Conservation (phyloP, 345 rosid genomes). For the Acer yangbiense region DNA sequence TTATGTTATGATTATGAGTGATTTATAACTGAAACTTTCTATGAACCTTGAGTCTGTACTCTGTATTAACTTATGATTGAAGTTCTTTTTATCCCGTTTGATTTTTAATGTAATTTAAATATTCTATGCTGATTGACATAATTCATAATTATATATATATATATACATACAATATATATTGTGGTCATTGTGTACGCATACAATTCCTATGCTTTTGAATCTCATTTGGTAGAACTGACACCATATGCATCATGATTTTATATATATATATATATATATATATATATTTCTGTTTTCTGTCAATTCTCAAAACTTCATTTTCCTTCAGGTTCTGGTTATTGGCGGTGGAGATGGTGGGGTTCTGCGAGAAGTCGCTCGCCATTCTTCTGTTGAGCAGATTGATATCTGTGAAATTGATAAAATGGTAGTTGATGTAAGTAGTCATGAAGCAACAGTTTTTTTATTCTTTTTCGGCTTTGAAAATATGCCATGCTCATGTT, state of each 20-base stretch:
- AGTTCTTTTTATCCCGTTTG: neutral
- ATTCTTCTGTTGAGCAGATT: slow-evolving; percentile 78
- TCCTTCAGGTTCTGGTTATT: slow-evolving; percentile 76
- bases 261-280: neutral
- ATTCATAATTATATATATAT: neutral
- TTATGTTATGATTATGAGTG: neutral
- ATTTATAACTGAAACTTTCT: slow-evolving; percentile 3
- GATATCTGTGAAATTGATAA: slow-evolving; percentile 96
- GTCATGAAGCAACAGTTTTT: neutral
- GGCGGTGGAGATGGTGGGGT: slow-evolving; percentile 99
- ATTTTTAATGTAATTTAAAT: too few species aligned
- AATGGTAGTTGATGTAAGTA: slow-evolving; percentile 96
- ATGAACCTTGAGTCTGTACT: neutral
- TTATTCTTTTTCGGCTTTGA: neutral
- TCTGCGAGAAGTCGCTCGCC: slow-evolving; percentile 84
- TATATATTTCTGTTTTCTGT: neutral
- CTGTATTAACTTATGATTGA: neutral
- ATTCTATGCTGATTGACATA: neutral
- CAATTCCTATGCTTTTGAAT: slow-evolving; percentile 9
- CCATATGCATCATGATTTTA: neutral
- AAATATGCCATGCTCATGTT: neutral
- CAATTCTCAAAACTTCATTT: slow-evolving; percentile 8
- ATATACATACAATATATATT: neutral
- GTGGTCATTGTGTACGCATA: neutral
- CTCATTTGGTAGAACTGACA: neutral